Evolutionary conservation across 2,329 filamentous ascomycete species (phyloP), one percentile per base, ranked within the genome.

Genomic region (Chrysoporthe cubensis): DNA sequence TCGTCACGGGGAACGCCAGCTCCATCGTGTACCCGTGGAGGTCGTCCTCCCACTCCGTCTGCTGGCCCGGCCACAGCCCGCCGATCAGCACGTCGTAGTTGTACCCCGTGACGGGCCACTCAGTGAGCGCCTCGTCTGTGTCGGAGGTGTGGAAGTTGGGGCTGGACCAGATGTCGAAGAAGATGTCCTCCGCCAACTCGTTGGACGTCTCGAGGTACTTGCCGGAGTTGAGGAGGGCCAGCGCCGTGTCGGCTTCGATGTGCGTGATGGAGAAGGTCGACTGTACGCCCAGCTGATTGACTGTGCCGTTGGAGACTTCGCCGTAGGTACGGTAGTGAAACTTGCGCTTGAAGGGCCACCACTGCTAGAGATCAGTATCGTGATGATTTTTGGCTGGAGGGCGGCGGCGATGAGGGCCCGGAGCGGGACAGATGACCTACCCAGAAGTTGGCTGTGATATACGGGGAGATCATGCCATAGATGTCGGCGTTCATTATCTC

Each of bases 271-370:
- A 85, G 71, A 85, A 85, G 26, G 83, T 85, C 69, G 81, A 83
- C 69, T 85, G 83, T 73, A 85, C 85, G 9, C 82, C 83, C 68
- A 84, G 72, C 70, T 85, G 83, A 46, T 75, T 70, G 62, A 78
- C 81, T 13, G 76, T 75, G 52, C 78, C 76, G n/a, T 73, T 70
- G 0, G 79, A 76, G 3, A 84, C 77, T n/a, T 78, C 73, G 71
- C 85, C 82, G 72, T 85, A 85, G 75, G 83, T 84, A n/a, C 83
- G 78, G 75, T 81, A 82, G 74, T 85, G 83, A 73, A 85, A 85
- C 72, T 84, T 84, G 69, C 74, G 76, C 69, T 81, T 79, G 72
- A 81, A 83, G 1, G 83, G 83, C 83, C 83, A 85, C 82, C 83
- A 85, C 82, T 83, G 44, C 21, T 5, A 14, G 9, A 37, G 37